Evolutionary conservation across 768 basidiomycete genomes (phyloP), one percentile per base, ranked within the genome.

Genomic region (Naganishia kalamii): DNA sequence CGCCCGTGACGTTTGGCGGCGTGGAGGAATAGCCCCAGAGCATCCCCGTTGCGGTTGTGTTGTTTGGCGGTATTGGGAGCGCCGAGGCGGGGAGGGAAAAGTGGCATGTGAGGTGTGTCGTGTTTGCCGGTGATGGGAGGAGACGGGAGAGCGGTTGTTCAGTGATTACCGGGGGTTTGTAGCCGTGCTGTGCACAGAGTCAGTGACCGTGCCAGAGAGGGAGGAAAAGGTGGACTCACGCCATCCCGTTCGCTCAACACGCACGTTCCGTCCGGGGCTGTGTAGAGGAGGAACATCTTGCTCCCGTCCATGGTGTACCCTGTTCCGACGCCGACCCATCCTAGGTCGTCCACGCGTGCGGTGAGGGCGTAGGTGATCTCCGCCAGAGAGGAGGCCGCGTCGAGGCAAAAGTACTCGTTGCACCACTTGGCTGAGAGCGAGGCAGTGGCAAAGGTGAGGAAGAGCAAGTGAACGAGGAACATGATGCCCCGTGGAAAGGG

Each of bases 221-320:
- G 11, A 13, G 11, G 32, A 6, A 21, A 51, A 15, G 32, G 15
- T 8, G 5, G 21, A 63, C 62, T 63, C 37, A 64, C 63, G 4
- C 41, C 63, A 11, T 49, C 46, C 13, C 64, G 23, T 21, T 65
- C 52, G 37, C 64, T 65, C 32, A 65, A 21, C 1, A 59, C 54
- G 21, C 29, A 33, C 2, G 12, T 23, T 21, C 54, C 54, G 25
- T 4, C 30, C 1, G 6, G 37, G 30, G 21, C 33, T 6, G 37
- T 6, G 51, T 52, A 65, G 2, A 13, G 15, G 19, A 65, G 17
- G 43, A 40, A 65, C 44, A 65, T 65, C 54, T 51, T 57, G 4
- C 48, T 23, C 5, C 64, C 64, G 17, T 17, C 23, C 64, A 65
- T 65, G n/a, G 25, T n/a, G 11, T 33, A 5, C 12, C 64, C 64